Conservation (phyloP, 805 yeast species). For the Suhomyces faveliae region DNA sequence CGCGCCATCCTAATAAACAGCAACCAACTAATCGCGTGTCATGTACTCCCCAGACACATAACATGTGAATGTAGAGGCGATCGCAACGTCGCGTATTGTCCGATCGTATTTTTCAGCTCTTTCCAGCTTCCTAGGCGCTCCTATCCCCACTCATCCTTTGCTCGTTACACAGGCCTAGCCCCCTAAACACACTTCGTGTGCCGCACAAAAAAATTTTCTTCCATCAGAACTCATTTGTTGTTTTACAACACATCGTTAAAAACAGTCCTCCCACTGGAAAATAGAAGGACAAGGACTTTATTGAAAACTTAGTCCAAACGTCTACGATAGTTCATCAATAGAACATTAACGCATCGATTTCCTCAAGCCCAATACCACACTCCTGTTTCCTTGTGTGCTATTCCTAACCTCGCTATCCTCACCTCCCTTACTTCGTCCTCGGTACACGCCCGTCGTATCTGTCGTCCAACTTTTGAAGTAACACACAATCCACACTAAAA, state of each 20-base stretch:
- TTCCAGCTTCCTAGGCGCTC: not conserved
- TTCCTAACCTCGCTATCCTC: not conserved
- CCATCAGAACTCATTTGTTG: conserved; percentile 8
- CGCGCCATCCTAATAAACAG: no score
- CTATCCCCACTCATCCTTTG: not conserved
- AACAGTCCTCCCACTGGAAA: conserved; percentile 1
- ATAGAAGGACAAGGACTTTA: conserved; percentile 2
- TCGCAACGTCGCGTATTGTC: no score
- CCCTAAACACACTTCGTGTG: conserved; percentile 4
- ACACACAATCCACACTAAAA: not conserved
- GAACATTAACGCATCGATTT: not conserved
- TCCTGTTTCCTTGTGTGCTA: not conserved
- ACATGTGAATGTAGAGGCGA: no score
- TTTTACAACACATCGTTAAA: conserved; percentile 5
- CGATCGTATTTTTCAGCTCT: no score
- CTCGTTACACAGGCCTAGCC: conserved; percentile 1
- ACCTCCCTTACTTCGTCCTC: not conserved
- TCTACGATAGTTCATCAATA: not conserved
- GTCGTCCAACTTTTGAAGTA: not conserved
- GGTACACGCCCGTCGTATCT: conserved; percentile 1
- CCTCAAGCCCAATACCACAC: not conserved
- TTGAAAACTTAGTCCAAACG: not conserved
- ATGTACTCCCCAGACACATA: no score
- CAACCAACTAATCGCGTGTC: no score
- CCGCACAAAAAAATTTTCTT: conserved; percentile 7